These are phyloP conservation scores for Ceraceosorus guamensis DNA, from an alignment of 1,284 basidiomycete species.

Conservation along the genomic window DNA sequence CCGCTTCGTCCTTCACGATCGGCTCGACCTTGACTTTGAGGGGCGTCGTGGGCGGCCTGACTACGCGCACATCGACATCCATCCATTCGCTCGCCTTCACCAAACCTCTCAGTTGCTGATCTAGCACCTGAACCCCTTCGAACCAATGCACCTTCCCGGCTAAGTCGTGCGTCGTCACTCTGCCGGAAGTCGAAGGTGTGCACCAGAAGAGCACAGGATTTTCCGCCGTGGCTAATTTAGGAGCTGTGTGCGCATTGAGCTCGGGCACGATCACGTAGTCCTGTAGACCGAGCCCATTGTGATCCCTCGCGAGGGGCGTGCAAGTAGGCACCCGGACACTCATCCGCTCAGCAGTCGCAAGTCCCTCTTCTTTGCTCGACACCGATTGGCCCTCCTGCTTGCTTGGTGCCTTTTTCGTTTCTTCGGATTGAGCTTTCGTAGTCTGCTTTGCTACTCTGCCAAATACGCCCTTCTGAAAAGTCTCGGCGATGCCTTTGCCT, in stretches of 20 bases:
- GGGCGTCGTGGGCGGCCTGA: neutral
- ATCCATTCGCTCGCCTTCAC: neutral
- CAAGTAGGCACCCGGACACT: neutral
- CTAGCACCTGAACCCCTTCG: neutral
- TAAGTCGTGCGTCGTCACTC: slow-evolving; percentile 39
- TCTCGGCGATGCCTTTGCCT: slow-evolving; percentile 23
- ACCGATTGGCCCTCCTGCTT: neutral
- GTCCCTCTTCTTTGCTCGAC: neutral
- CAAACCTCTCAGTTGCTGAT: neutral
- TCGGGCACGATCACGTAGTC: slow-evolving; percentile 12
- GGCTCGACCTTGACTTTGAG: too few relatives aligned
- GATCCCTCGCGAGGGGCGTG: neutral
- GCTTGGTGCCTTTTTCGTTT: too few relatives aligned
- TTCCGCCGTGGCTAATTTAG: neutral
- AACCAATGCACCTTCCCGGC: slow-evolving; percentile 21
- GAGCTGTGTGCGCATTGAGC: neutral
- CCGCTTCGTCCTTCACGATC: too few relatives aligned
- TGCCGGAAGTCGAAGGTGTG: slow-evolving; percentile 32
- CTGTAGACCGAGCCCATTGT: slow-evolving; percentile 19
- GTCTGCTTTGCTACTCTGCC: too few relatives aligned
- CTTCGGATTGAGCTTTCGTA: too few relatives aligned
- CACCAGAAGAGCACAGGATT: slow-evolving; percentile 27
- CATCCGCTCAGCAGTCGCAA: slow-evolving; percentile 2
- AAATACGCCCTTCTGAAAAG: neutral
- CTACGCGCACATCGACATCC: neutral